Evolutionary conservation across 2,329 filamentous ascomycete species (phyloP).

Genomic region (Meredithiella fracta): DNA sequence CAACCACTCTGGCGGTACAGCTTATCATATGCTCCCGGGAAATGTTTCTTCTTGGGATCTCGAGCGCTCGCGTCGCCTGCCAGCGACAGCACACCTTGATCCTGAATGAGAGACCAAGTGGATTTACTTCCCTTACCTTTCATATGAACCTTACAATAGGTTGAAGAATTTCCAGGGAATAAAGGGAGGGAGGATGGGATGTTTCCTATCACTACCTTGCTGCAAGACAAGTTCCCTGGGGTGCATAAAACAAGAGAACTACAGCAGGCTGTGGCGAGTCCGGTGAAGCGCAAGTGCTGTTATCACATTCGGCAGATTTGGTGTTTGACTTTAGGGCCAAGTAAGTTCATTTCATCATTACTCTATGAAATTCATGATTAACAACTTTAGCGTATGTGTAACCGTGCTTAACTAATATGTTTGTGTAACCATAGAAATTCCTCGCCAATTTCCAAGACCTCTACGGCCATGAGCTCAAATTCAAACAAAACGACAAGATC

Average conservation of each 20-base stretch:
- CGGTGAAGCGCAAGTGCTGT: constrained; percentile 23
- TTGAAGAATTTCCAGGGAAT: constrained; percentile 14
- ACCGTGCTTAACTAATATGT: neutral
- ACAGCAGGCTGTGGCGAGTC: constrained; percentile 13
- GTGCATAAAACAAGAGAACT: neutral
- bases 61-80: neutral
- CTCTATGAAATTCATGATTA: too few species aligned
- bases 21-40: neutral
- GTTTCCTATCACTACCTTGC: constrained; percentile 28
- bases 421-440: constrained; percentile 5
- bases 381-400: neutral
- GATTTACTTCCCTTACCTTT: constrained; percentile 33
- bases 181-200: constrained; percentile 20
- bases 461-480: neutral
- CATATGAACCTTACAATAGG: constrained; percentile 28
- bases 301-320: constrained; percentile 34
- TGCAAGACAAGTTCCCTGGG: constrained; percentile 21
- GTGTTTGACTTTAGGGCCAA: constrained; percentile 29
- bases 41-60: neutral
- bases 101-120: constrained; percentile 20
- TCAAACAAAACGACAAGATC: neutral
- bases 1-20: neutral
- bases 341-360: constrained; percentile 21
- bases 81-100: neutral
- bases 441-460: constrained; percentile 3